phyloP scores from a whole-genome alignment of 106 monocot genomes.

The Posidonia australis region DNA sequence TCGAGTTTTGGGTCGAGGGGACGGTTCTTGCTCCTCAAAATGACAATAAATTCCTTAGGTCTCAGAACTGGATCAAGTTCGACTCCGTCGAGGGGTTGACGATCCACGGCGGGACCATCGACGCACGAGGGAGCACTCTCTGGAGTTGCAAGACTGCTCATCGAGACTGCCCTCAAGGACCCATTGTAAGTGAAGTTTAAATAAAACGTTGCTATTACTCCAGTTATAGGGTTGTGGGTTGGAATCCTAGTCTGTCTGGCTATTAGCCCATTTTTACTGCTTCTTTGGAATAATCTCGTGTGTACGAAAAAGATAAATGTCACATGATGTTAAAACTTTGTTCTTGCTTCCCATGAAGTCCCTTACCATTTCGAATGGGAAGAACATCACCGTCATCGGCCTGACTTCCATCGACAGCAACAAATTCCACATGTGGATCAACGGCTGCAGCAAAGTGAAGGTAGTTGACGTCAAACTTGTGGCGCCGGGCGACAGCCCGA shows the following conservation, averaged over 20 bases:
- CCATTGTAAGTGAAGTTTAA: conserved; percentile 30
- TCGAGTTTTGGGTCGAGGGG: conserved; percentile 20
- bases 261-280: too few relatives aligned
- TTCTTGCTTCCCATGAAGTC: conserved; percentile 27
- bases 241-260: too few relatives aligned
- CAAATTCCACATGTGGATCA: conserved; percentile 29
- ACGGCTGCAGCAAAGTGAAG: conserved; percentile 13
- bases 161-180: conserved; percentile 21
- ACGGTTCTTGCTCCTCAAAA: conserved; percentile 29
- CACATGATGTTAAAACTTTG: neutral
- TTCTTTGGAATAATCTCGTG: too few relatives aligned
- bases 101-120: conserved; percentile 38
- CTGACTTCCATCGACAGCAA: conserved; percentile 28
- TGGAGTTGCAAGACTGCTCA: conserved; percentile 33
- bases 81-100: conserved; percentile 21
- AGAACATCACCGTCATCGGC: conserved; percentile 17
- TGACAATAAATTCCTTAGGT: neutral
- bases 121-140: conserved; percentile 27
- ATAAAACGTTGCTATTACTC: too few relatives aligned
- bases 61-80: conserved; percentile 29
- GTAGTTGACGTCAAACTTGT: conserved; percentile 6
- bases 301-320: too few relatives aligned
- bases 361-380: conserved; percentile 14
- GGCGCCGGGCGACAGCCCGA: conserved; percentile 28
- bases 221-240: too few relatives aligned